phyloP scores from a whole-genome alignment of 2,329 filamentous ascomycete species.

The Alternaria angustiovoidea region DNA sequence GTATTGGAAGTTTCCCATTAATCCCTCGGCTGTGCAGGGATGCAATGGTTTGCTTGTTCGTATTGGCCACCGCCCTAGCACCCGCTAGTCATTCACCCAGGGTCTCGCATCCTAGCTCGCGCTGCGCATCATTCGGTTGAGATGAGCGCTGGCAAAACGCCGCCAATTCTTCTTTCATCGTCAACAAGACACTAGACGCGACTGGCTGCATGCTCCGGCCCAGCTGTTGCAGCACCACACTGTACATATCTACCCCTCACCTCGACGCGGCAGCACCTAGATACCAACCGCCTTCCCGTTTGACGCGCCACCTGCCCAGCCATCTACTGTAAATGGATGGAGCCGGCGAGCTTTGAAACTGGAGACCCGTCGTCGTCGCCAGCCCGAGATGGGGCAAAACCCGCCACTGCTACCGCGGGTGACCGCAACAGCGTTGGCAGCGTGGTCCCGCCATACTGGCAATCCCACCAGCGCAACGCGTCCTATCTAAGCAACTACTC shows the following conservation, averaged over 20 bases:
- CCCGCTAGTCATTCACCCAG: slow-evolving; percentile 10
- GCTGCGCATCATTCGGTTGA: slow-evolving; percentile 9
- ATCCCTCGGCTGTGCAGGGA: slow-evolving; percentile 10
- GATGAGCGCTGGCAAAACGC: slow-evolving; percentile 11
- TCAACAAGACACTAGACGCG: slow-evolving; percentile 21
- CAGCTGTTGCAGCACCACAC: slow-evolving; percentile 15
- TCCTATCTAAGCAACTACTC: slow-evolving; percentile 49
- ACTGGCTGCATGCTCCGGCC: slow-evolving; percentile 18
- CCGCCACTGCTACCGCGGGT: slow-evolving; percentile 30
- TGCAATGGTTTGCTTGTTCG: not conserved
- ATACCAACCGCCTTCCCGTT: slow-evolving; percentile 23
- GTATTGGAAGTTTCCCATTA: not conserved
- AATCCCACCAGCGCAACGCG: slow-evolving; percentile 50
- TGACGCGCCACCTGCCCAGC: slow-evolving; percentile 33
- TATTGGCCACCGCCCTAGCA: slow-evolving; percentile 1
- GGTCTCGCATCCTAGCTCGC: slow-evolving; percentile 3
- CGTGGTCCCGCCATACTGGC: slow-evolving; percentile 59
- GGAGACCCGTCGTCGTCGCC: slow-evolving; percentile 35
- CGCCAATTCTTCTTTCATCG: slow-evolving; percentile 19
- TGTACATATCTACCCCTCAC: slow-evolving; percentile 29
- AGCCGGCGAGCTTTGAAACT: slow-evolving; percentile 46
- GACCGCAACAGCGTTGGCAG: slow-evolving; percentile 43
- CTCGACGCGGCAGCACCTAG: slow-evolving; percentile 15
- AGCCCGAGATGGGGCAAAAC: slow-evolving; percentile 28
- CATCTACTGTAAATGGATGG: slow-evolving; percentile 51